Evolutionary conservation across 176 grass and related monocot species (phyloP).

Genomic region (Musa schizocarpa): DNA sequence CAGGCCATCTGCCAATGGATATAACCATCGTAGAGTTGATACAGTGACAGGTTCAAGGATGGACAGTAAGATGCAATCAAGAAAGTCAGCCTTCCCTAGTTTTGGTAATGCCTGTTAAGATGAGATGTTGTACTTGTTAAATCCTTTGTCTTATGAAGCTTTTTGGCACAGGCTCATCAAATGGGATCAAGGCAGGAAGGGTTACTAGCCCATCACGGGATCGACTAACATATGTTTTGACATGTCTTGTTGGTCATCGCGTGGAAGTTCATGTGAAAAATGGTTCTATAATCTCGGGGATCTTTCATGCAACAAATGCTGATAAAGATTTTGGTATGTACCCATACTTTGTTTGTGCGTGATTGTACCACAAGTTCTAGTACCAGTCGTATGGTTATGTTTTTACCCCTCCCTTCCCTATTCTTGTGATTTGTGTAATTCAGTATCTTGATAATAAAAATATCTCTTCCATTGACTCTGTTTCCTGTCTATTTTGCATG

Average conservation of each 20-base stretch:
- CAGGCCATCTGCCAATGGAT: constrained; percentile 9
- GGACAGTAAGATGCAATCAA: constrained; percentile 3
- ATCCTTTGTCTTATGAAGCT: not conserved
- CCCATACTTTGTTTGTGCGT: not conserved
- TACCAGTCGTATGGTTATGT: not conserved
- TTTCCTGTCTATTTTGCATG: constrained; percentile 5
- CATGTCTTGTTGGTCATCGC: constrained; percentile 62
- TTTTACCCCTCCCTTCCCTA: not conserved
- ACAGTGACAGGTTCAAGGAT: not conserved
- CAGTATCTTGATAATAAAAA: not conserved
- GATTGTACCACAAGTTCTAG: constrained; percentile 3
- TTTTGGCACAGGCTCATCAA: constrained; percentile 34
- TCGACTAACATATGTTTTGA: constrained; percentile 65
- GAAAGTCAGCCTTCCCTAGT: not conserved
- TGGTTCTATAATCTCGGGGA: constrained; percentile 92
- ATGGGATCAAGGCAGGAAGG: constrained; percentile 48
- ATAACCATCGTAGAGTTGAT: constrained; percentile 4
- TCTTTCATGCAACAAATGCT: constrained; percentile 75
- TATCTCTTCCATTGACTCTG: not conserved
- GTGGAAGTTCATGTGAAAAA: constrained; percentile 94
- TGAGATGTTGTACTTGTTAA: not conserved
- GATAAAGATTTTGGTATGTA: constrained; percentile 81
- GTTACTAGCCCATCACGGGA: constrained; percentile 43
- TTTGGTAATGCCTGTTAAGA: constrained; percentile 1
- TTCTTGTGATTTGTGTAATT: not conserved